Evolutionary conservation across 306 rosid species (phyloP).

Genomic region (Castanea crenata): DNA sequence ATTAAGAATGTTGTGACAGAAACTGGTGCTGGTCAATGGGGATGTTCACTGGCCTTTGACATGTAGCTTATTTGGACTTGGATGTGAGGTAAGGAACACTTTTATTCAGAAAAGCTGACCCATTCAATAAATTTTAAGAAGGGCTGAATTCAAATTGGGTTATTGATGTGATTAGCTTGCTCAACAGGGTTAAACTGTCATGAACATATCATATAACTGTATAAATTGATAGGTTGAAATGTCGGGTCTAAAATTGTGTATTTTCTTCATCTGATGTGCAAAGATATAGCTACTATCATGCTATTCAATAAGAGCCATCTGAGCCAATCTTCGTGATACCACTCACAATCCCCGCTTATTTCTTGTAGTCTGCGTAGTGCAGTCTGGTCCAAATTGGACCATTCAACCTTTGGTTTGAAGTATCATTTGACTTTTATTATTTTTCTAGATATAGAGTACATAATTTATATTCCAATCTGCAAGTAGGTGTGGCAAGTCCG

Average conservation of each 20-base stretch:
- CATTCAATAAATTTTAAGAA: not conserved
- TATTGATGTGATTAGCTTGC: constrained; percentile 5
- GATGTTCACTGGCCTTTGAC: constrained; percentile 94
- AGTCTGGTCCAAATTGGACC: not conserved
- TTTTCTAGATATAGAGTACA: not conserved
- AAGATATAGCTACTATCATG: not conserved
- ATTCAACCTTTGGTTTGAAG: not conserved
- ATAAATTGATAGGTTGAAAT: not conserved
- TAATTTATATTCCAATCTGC: constrained; percentile 1
- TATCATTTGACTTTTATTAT: not conserved
- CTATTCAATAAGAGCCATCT: not conserved
- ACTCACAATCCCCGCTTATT: not conserved
- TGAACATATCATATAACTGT: not conserved
- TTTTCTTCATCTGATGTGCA: not conserved
- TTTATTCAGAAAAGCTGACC: not conserved
- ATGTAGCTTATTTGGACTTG: constrained; percentile 77
- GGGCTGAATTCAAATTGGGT: not conserved
- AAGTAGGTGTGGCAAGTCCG: constrained; percentile 96
- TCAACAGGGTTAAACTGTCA: not conserved
- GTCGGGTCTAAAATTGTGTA: not conserved
- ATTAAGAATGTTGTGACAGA: constrained; percentile 86
- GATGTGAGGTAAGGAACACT: constrained; percentile 62
- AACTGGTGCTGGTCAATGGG: constrained; percentile 99
- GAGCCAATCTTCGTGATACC: not conserved
- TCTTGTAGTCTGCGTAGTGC: not conserved